Percentiles rank a stretch among this genome's conserved stretches.
phyloP scores from a whole-genome alignment of 73 alveolate genomes.

The Uronychia setigera region DNA sequence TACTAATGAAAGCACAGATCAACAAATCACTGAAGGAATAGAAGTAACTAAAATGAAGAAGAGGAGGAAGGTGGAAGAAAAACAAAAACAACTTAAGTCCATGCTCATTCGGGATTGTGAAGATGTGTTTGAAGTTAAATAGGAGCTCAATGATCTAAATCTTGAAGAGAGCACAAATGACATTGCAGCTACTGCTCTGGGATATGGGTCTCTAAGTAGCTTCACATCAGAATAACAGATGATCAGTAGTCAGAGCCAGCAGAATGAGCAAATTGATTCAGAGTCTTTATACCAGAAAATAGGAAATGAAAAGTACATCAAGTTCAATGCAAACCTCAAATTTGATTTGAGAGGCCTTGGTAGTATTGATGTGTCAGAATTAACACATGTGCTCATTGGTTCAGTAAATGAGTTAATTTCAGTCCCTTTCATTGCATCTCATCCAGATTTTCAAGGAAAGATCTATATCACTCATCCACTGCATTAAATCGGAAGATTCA shows the following conservation, averaged over 20 bases:
- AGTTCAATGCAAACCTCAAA: background rate
- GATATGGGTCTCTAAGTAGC: too few relatives aligned
- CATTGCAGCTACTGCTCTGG: too few relatives aligned
- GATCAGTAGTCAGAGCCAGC: too few relatives aligned
- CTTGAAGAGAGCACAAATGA: background rate
- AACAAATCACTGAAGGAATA: background rate
- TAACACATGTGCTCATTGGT: background rate
- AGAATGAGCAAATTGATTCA: background rate
- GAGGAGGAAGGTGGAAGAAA: background rate
- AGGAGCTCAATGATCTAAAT: background rate
- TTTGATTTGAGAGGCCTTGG: background rate
- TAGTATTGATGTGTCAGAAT: background rate
- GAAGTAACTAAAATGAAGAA: background rate
- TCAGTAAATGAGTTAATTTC: background rate
- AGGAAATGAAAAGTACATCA: background rate
- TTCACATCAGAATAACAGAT: too few relatives aligned
- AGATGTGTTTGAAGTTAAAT: background rate
- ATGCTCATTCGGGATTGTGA: background rate
- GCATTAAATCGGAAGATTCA: conserved; percentile 12
- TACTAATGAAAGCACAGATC: background rate
- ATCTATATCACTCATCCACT: conserved; percentile 17
- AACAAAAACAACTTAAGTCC: background rate
- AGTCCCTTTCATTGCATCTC: conserved; percentile 3
- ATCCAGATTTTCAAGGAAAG: conserved; percentile 19
- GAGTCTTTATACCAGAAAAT: background rate